These are phyloP conservation scores for Penicillium sclerotiorum DNA, from an alignment of 2,329 filamentous ascomycete species.

Conservation along the genomic window DNA sequence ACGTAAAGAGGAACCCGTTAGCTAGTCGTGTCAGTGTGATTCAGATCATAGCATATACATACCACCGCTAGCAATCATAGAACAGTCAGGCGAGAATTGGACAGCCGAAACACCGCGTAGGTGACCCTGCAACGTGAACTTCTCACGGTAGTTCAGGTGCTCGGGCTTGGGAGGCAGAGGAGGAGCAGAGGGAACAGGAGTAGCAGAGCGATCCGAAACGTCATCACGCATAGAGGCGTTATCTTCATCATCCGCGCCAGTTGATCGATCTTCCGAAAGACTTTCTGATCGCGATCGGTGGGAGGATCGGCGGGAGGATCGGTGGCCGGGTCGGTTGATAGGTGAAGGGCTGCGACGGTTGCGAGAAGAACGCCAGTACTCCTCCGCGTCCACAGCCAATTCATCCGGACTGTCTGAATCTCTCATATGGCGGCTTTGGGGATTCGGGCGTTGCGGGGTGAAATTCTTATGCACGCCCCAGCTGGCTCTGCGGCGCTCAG, in stretches of 20 bases:
- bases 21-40: no score
- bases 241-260: slow-evolving; percentile 15
- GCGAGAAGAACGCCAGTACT: slow-evolving; percentile 36
- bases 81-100: slow-evolving; percentile 86
- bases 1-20: no score
- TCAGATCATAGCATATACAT: slow-evolving; percentile 29
- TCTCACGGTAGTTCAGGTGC: slow-evolving; percentile 67
- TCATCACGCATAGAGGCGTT: slow-evolving; percentile 16
- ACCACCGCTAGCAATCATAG: slow-evolving; percentile 85
- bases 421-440: slow-evolving; percentile 29
- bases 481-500: slow-evolving; percentile 39
- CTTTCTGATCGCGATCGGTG: slow-evolving; percentile 12
- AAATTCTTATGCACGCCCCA: slow-evolving; percentile 36
- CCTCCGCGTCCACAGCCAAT: slow-evolving; percentile 40
- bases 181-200: slow-evolving; percentile 42
- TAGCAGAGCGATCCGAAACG: slow-evolving; percentile 36
- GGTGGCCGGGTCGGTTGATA: slow-evolving; percentile 13
- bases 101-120: slow-evolving; percentile 78
- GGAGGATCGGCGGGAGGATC: slow-evolving; percentile 6
- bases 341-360: slow-evolving; percentile 29
- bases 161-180: slow-evolving; percentile 54
- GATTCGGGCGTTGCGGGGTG: slow-evolving; percentile 32
- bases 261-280: slow-evolving; percentile 24
- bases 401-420: slow-evolving; percentile 52
- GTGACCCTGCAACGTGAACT: slow-evolving; percentile 76